Base-by-base conservation (phyloP, 352 stramenopile genomes). In the Globisporangium polare region DNA sequence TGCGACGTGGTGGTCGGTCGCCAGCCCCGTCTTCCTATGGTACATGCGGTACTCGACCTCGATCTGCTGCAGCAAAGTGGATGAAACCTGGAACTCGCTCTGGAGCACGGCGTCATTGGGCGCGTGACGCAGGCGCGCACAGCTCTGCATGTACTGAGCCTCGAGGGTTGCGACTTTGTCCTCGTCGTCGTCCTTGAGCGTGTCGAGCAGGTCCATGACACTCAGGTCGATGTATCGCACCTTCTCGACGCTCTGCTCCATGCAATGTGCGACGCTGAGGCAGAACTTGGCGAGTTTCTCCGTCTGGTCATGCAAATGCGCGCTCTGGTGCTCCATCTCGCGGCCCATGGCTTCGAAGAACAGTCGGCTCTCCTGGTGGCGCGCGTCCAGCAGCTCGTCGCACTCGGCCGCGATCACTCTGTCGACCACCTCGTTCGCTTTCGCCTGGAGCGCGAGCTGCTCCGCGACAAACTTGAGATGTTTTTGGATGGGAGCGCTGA, bases 31-130 rank as follows among this genome's bases (percentile, higher is more conserved):
- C 17, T 72, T 70, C 26, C 72, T 72, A 52, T 88, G 82, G 65
- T 92, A 95, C 13, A 73, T 54, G 12, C 90, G 83, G 67, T 97
- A 97, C 24, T 85, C 78, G 6, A 45, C 62, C 65, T 97, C 90
- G 37, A 96, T 85, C 15, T 71, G 26, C 24, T 78, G 74, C 2
- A 97, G 71, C 1, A 96, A 43, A 15, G 69, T 62, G 0, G 78
- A 76, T 1, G 75, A 80, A 0, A 54, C 63, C 5, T 75, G 60
- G 53, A 97, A 96, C 24, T 80, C 77, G 1, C 58, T 50, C 20
- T 89, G 72, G 15, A 97, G 67, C 18, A 80, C 64, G 0, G 37
- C 60, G 35, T 84, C 73, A 55, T 91, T 84, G 0, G 88, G 78
- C 2, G 89, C 83, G 56, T 96, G 89, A 18, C 89, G 83, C 26